These are phyloP conservation scores for Bryoglossum gracile DNA, from an alignment of 495 filamentous ascomycete genomes.

Conservation along the genomic window DNA sequence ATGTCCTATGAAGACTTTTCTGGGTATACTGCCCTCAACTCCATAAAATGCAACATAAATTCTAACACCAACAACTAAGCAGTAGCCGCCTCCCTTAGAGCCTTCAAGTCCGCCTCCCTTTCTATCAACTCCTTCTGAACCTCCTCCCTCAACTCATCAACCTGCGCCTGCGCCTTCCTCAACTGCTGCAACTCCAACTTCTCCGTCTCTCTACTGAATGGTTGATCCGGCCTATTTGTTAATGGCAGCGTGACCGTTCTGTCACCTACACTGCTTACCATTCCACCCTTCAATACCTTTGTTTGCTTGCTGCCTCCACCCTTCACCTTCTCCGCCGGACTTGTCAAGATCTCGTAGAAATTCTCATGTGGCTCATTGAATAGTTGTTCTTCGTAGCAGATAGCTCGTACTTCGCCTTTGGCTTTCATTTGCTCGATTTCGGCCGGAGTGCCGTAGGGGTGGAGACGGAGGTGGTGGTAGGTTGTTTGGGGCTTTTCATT, in stretches of 20 bases:
- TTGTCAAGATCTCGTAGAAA: conserved; percentile 72
- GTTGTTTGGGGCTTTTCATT: conserved; percentile 86
- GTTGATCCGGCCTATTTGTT: conserved; percentile 52
- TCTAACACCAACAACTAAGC: no score
- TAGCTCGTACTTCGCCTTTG: conserved; percentile 59
- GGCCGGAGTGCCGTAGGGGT: conserved; percentile 78
- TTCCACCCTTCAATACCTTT: conserved; percentile 33
- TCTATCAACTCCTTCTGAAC: conserved; percentile 57
- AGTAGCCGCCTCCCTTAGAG: conserved; percentile 3
- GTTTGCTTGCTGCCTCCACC: conserved; percentile 38
- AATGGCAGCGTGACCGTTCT: conserved; percentile 67
- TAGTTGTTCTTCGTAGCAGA: conserved; percentile 82
- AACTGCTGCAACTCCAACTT: conserved; percentile 64
- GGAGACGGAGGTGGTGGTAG: conserved; percentile 83
- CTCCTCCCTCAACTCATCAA: conserved; percentile 55
- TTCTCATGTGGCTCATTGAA: conserved; percentile 94
- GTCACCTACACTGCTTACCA: conserved; percentile 44
- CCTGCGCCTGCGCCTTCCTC: conserved; percentile 60
- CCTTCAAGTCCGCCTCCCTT: conserved; percentile 45
- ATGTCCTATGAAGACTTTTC: no score
- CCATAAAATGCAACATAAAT: no score
- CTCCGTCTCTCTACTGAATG: conserved; percentile 71
- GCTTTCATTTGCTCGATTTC: conserved; percentile 57
- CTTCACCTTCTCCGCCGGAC: conserved; percentile 32
- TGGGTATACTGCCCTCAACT: no score